These are phyloP conservation scores for Clavariopsis aquatica DNA, from an alignment of 495 filamentous ascomycete genomes.

Conservation along the genomic window DNA sequence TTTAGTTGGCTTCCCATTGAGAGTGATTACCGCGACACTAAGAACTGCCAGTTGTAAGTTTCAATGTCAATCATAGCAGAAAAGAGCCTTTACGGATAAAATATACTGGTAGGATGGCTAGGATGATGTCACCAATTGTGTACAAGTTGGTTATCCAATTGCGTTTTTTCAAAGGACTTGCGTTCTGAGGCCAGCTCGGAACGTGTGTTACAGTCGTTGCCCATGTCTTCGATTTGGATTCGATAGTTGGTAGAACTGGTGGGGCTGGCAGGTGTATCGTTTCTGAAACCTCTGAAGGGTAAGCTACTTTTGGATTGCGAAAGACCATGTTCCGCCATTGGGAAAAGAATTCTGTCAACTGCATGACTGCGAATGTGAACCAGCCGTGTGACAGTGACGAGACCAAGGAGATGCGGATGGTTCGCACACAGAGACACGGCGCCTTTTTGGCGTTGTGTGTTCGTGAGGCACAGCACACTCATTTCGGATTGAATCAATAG, in stretches of 20 bases:
- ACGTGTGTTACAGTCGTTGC: conserved; percentile 21
- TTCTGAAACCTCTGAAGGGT: not conserved
- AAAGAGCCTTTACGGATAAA: conserved; percentile 30
- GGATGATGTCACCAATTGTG: conserved; percentile 27
- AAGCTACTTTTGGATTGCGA: not conserved
- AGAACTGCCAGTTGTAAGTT: conserved; percentile 23
- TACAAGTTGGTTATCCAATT: conserved; percentile 29
- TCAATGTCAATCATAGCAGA: not conserved
- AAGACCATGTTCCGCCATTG: not conserved
- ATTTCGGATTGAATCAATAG: not conserved
- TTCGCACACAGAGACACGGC: not conserved
- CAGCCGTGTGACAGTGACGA: not conserved
- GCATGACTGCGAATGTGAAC: not conserved
- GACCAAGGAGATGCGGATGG: not conserved
- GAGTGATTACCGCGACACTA: conserved; percentile 17
- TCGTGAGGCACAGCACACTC: conserved; percentile 3
- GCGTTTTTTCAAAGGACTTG: conserved; percentile 17
- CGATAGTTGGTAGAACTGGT: not conserved
- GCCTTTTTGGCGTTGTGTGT: not conserved
- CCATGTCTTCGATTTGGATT: conserved; percentile 22
- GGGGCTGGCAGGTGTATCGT: not conserved
- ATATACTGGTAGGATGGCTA: conserved; percentile 26
- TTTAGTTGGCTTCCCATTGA: conserved; percentile 31
- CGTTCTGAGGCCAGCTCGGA: conserved; percentile 23
- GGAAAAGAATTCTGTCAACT: not conserved